Percentiles rank a stretch among this genome's conserved stretches.
phyloP scores from a whole-genome alignment of 2,329 filamentous ascomycete species.

The Hypoxylon sp. region DNA sequence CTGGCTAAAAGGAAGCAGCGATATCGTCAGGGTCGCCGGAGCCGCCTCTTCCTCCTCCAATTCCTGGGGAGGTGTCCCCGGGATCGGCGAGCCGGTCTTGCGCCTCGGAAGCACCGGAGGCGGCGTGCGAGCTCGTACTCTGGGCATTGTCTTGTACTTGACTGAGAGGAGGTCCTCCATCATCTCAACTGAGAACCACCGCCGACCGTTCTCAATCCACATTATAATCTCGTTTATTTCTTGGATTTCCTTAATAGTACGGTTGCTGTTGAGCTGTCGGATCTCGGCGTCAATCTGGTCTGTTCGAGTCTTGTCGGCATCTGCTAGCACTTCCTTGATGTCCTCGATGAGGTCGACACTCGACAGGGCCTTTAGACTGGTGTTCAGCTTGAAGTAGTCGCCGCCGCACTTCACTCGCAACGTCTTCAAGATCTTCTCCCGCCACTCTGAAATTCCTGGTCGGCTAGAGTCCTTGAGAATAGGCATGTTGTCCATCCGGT shows the following conservation, averaged over 20 bases:
- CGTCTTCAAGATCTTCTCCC: conserved; percentile 43
- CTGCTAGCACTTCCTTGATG: conserved; percentile 43
- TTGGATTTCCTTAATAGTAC: conserved; percentile 47
- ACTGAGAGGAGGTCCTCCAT: conserved; percentile 45
- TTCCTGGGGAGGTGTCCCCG: conserved; percentile 14
- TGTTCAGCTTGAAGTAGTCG: conserved; percentile 45
- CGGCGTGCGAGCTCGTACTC: conserved; percentile 2
- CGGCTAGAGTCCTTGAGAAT: conserved; percentile 41
- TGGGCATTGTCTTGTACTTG: conserved; percentile 34
- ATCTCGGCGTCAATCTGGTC: conserved; percentile 48
- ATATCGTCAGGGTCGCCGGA: conserved; percentile 37
- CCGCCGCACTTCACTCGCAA: conserved; percentile 42
- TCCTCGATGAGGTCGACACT: conserved; percentile 48
- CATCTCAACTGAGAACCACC: conserved; percentile 38
- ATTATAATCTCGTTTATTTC: conserved; percentile 51
- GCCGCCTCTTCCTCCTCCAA: conserved; percentile 11
- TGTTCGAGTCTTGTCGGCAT: conserved; percentile 43
- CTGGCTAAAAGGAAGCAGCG: conserved; percentile 42
- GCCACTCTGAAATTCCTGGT: conserved; percentile 43
- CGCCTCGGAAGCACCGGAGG: conserved; percentile 16
- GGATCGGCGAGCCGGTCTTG: conserved; percentile 17
- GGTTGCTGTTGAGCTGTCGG: conserved; percentile 43
- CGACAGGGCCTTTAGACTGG: conserved; percentile 44
- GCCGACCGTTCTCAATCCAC: conserved; percentile 44
- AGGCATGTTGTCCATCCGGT: conserved; percentile 45